Evolutionary conservation across 2,329 filamentous ascomycete genomes (phyloP).

Genomic region (Trichoderma harzianum): DNA sequence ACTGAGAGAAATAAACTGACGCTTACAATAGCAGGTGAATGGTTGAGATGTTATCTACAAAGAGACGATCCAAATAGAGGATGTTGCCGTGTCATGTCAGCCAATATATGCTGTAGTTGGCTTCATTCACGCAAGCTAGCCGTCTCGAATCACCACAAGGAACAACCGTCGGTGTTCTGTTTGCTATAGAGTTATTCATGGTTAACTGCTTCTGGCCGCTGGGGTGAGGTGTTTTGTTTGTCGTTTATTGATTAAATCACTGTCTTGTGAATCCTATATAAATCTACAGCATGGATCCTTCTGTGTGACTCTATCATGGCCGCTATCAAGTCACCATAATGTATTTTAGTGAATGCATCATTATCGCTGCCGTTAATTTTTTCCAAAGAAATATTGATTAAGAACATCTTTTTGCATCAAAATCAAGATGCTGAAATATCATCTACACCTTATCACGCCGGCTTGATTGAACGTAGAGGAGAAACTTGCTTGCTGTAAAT

Average conservation of each 20-base stretch:
- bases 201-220: background rate
- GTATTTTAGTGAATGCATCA: background rate
- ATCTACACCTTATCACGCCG: background rate
- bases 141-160: background rate
- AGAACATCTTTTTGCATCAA: rapidly evolving
- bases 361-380: background rate
- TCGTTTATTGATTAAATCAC: background rate
- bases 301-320: background rate
- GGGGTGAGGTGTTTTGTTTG: background rate
- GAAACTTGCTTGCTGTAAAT: background rate
- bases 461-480: background rate
- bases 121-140: background rate
- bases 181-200: background rate
- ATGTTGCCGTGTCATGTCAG: background rate
- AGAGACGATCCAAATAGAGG: background rate
- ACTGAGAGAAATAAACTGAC: too few relatives aligned
- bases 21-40: background rate
- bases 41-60: background rate
- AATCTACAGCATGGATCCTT: too few relatives aligned
- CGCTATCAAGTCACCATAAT: background rate
- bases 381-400: background rate
- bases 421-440: background rate
- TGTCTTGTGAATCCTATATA: background rate
- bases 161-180: rapidly evolving
- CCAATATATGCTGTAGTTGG: background rate